Evolutionary conservation across 1,284 basidiomycete species (phyloP).

Genomic region (Trichosporon sp.): DNA sequence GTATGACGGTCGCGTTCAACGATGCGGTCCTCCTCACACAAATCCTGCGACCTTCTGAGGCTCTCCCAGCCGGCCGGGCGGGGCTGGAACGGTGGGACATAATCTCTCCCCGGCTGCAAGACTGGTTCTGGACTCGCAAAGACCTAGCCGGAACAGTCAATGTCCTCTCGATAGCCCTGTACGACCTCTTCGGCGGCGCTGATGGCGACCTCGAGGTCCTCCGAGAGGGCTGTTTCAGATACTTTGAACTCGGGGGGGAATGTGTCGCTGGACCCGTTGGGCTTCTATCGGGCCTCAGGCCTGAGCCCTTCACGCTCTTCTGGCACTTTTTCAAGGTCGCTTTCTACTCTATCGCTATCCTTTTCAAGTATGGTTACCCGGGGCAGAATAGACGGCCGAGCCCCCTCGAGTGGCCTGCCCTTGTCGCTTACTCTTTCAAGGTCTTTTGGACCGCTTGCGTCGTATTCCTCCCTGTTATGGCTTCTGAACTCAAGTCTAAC

Average conservation of each 20-base stretch:
- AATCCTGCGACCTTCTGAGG: conserved; percentile 52
- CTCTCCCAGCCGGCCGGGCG: conserved; percentile 31
- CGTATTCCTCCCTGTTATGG: conserved; percentile 77
- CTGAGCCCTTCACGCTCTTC: conserved; percentile 70
- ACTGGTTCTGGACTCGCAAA: conserved; percentile 83
- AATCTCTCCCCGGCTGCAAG: conserved; percentile 57
- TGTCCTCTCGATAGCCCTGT: conserved; percentile 81
- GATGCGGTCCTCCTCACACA: conserved; percentile 71
- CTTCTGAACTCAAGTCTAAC: conserved; percentile 61
- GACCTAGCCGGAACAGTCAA: conserved; percentile 76
- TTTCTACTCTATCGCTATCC: conserved; percentile 80
- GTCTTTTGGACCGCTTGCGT: conserved; percentile 80
- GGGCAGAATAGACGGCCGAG: conserved; percentile 8
- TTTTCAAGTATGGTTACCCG: conserved; percentile 65
- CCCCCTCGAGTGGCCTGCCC: conserved; percentile 57
- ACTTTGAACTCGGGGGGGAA: conserved; percentile 89
- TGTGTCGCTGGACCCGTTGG: conserved; percentile 84
- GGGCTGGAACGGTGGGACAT: conserved; percentile 59
- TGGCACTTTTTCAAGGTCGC: conserved; percentile 95
- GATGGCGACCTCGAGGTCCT: conserved; percentile 69
- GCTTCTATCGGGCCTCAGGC: conserved; percentile 65
- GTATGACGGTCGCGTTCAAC: conserved; percentile 88
- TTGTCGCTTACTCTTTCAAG: conserved; percentile 54
- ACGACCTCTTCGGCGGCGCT: conserved; percentile 78
- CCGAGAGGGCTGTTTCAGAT: conserved; percentile 91